phyloP scores from a whole-genome alignment of 805 yeast genomes.

The Wickerhamomyces hampshirensis region DNA sequence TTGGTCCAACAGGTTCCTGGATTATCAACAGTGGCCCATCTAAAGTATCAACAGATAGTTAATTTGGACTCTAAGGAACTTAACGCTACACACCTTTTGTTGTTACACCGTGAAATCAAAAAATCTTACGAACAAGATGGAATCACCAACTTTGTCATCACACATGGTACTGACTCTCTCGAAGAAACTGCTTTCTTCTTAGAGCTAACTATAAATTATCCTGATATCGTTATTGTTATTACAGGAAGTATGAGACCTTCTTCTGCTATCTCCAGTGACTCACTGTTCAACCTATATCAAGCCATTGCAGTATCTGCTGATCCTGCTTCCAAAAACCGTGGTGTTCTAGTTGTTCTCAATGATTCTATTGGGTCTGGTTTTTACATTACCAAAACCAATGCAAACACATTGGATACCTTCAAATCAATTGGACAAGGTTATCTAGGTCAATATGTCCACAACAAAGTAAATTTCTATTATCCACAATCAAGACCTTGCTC shows the following conservation, averaged over 20 bases:
- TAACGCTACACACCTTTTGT: slow-evolving; percentile 39
- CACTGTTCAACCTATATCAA: slow-evolving; percentile 68
- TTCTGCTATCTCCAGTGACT: slow-evolving; percentile 65
- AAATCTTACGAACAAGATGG: slow-evolving; percentile 36
- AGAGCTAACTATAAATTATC: slow-evolving; percentile 40
- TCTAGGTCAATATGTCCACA: slow-evolving; percentile 64
- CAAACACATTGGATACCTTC: slow-evolving; percentile 66
- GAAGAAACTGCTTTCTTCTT: slow-evolving; percentile 66
- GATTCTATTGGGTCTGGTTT: slow-evolving; percentile 68
- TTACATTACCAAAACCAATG: slow-evolving; percentile 65
- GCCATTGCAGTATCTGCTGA: slow-evolving; percentile 61
- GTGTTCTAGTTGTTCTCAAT: slow-evolving; percentile 59
- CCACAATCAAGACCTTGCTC: slow-evolving; percentile 55
- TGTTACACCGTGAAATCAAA: slow-evolving; percentile 42
- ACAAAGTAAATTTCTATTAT: slow-evolving; percentile 58
- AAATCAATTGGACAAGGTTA: slow-evolving; percentile 66
- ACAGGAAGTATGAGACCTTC: slow-evolving; percentile 77
- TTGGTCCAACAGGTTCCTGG: slow-evolving; percentile 54
- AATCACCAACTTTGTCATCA: slow-evolving; percentile 59
- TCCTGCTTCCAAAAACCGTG: slow-evolving; percentile 47
- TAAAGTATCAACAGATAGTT: slow-evolving; percentile 58
- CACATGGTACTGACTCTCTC: slow-evolving; percentile 69
- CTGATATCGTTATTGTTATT: slow-evolving; percentile 55
- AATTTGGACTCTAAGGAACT: slow-evolving; percentile 63
- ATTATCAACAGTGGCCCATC: slow-evolving; percentile 48